Percentiles rank a stretch among this genome's conserved stretches.
phyloP scores from a whole-genome alignment of 441 rosid genomes.

The Hypseocharis bilobata region DNA sequence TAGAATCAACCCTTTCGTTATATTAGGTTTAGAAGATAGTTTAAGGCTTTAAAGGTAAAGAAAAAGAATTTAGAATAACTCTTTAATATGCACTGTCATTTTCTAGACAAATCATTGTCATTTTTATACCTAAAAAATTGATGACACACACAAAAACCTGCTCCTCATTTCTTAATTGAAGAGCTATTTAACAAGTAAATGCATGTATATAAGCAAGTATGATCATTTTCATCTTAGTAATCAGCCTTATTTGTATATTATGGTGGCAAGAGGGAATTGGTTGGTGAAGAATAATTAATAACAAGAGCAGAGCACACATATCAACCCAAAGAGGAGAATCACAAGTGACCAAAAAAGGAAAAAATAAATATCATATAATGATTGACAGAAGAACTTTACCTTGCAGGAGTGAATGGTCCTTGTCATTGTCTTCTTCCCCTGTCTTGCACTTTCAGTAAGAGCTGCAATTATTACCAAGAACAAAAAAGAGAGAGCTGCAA shows the following conservation, averaged over 20 bases:
- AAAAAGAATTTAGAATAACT: neutral
- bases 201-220: too few relatives aligned
- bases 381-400: neutral
- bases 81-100: neutral
- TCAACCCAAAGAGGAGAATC: neutral
- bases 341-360: neutral
- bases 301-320: constrained; percentile 7
- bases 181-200: too few relatives aligned
- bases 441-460: neutral
- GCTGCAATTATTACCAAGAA: constrained; percentile 1
- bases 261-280: too few relatives aligned
- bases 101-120: neutral
- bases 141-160: too few relatives aligned
- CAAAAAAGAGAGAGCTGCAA: constrained; percentile 2
- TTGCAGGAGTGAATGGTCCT: neutral
- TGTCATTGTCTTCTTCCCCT: neutral
- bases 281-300: constrained; percentile 3
- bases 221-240: too few relatives aligned
- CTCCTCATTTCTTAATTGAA: too few relatives aligned
- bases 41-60: neutral
- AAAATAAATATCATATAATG: neutral
- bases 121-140: neutral
- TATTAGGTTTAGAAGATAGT: neutral
- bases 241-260: too few relatives aligned
- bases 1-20: neutral